Evolutionary conservation across 495 filamentous ascomycete genomes (phyloP), one percentile per base, ranked within the genome.

Genomic region (Tricharina praecox): DNA sequence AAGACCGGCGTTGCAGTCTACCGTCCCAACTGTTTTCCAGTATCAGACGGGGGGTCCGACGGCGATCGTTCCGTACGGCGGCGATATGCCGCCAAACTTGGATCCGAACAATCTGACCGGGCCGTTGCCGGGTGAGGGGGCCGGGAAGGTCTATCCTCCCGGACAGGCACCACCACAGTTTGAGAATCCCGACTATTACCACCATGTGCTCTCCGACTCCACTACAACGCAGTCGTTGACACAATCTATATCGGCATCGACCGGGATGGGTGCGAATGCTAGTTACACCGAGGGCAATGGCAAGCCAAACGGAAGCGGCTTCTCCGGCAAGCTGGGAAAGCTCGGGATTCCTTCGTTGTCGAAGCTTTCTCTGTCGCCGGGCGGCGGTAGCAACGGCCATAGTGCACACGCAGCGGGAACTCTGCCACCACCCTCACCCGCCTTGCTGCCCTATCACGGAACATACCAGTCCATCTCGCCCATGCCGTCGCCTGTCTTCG

Each of bases 381-480:
- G 41, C 26, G 41, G 19, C 2, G 4, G 19, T n/a, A n/a, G n/a
- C n/a, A n/a, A n/a, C n/a, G n/a, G n/a, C n/a, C n/a, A n/a, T n/a
- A n/a, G n/a, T n/a, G n/a, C n/a, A n/a, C n/a, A 26, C 3, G 18
- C 19, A 50, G 24, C 28, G 21, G 41, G 20, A 23, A 50, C n/a
- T n/a, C n/a, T n/a, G 50, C 65, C 35, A 60, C 67, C 33, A 73
- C 81, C 78, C 7, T 90, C 82, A 48, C 90, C 90, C 0, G 68
- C 95, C 15, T 72, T 94, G 10, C 90, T 95, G 64, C 80, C 90
- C 1, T 97, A 97, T 64, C 78, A 78, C 49, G 90, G 90, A 4
- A 93, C 86, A 1, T 97, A 92, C 59, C 90, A 97, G 63, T 82
- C 81, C 43, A 84, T 95, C 54, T 93, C 87, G 1, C 88, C 90